phyloP scores from a whole-genome alignment of 1,284 basidiomycete species.

The Hemileia vastatrix region DNA sequence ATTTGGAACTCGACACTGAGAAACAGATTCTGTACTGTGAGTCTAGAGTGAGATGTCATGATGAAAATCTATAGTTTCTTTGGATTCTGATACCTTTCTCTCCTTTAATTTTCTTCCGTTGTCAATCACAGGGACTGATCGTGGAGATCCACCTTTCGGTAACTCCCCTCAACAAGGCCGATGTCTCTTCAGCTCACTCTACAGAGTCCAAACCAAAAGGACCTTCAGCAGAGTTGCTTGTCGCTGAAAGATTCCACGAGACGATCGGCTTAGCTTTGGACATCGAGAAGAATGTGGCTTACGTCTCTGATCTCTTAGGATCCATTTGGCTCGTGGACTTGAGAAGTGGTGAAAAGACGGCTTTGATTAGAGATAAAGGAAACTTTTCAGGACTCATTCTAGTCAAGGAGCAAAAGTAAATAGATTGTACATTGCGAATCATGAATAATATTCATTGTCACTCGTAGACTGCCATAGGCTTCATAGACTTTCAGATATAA shows the following conservation, averaged over 20 bases:
- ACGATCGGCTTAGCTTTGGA: constrained; percentile 18
- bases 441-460: too few species aligned
- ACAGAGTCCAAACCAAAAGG: background rate
- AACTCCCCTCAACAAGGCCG: background rate
- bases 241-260: constrained; percentile 18
- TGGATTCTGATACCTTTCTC: too few species aligned
- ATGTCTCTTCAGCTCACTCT: background rate
- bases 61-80: too few species aligned
- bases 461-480: too few species aligned
- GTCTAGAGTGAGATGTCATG: too few species aligned
- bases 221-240: background rate
- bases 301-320: constrained; percentile 19
- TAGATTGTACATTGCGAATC: too few species aligned
- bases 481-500: too few species aligned
- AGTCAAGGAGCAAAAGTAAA: background rate
- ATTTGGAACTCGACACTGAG: too few species aligned
- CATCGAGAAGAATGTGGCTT: background rate
- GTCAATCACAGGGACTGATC: constrained; percentile 4
- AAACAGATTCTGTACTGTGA: too few species aligned
- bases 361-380: background rate
- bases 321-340: background rate
- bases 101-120: too few species aligned
- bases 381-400: background rate
- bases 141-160: constrained; percentile 6
- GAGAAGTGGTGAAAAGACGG: background rate